Percentiles rank a stretch among this genome's conserved stretches.
Evolutionary conservation across 2,329 filamentous ascomycete species (phyloP).

Genomic region (Coniosporium tulheliwenetii): DNA sequence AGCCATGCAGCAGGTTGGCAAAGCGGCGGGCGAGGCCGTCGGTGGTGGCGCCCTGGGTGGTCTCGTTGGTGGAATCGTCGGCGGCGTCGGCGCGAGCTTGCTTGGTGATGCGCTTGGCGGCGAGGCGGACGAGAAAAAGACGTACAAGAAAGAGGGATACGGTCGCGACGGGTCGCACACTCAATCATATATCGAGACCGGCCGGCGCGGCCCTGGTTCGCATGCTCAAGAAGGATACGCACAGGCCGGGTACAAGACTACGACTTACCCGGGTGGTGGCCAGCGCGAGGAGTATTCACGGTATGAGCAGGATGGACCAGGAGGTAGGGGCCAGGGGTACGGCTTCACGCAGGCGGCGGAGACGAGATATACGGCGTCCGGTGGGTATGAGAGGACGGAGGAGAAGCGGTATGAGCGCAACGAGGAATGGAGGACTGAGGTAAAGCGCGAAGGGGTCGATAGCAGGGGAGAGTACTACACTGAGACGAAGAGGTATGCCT

Average conservation of each 20-base stretch:
- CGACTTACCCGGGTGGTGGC: slow-evolving; percentile 41
- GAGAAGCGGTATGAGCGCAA: slow-evolving; percentile 35
- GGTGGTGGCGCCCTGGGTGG: slow-evolving; percentile 53
- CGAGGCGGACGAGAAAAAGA: slow-evolving; percentile 35
- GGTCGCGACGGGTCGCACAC: slow-evolving; percentile 45
- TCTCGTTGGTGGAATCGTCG: slow-evolving; percentile 53
- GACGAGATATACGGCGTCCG: slow-evolving; percentile 33
- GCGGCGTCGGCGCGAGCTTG: slow-evolving; percentile 41
- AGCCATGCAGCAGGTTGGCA: slow-evolving; percentile 26
- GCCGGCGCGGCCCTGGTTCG: slow-evolving; percentile 22
- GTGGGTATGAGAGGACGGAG: slow-evolving; percentile 43
- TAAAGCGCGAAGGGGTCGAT: slow-evolving; percentile 13
- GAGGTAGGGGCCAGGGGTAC: slow-evolving; percentile 25
- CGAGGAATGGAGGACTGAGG: slow-evolving; percentile 23
- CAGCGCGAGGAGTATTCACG: slow-evolving; percentile 44
- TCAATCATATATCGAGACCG: slow-evolving; percentile 46
- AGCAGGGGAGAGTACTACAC: slow-evolving; percentile 11
- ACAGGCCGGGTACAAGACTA: slow-evolving; percentile 44
- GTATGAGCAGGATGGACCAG: slow-evolving; percentile 37
- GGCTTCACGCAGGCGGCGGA: slow-evolving; percentile 45
- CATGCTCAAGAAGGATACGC: slow-evolving; percentile 34
- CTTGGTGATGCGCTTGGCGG: slow-evolving; percentile 44
- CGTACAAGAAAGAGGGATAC: slow-evolving; percentile 36
- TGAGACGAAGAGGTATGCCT: slow-evolving; percentile 8
- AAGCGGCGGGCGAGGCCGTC: slow-evolving; percentile 42